Base-by-base conservation (phyloP, 345 rosid genomes). In the Durio zibethinus region DNA sequence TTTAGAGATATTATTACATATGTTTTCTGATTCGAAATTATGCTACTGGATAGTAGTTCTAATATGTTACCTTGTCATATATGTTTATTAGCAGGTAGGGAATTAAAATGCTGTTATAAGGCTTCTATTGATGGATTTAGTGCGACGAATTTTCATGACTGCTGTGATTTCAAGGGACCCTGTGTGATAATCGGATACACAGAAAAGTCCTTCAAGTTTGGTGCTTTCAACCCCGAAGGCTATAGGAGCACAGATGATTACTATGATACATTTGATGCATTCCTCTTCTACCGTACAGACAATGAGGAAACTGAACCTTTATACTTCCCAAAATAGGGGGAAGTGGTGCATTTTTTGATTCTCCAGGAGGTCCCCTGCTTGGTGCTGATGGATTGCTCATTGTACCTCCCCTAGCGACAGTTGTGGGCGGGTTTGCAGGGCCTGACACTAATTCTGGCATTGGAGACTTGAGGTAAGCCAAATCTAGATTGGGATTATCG, bases 221-320 rank as follows among this genome's bases (percentile, higher is more conserved):
- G 98, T 33, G 95, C 89, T n/a, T 93, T 90, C 78, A 93, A 77
- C 31, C 91, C 98, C 0, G 97, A 92, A 78, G 98, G 98, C 18
- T 94, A 90, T 53, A 82, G 91, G 78, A 89, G 98, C 87, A 94
- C 97, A 0, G 95, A 92, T 79, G 97, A 94, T 77, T 92, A 92
- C 71, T 90, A 88, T 43, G 97, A 94, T 70, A 83, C 95, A 0
- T 94, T 94, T 47, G 96, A 90, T 38, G 85, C 92, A 14, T 94
- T 90, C 80, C 93, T 92, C 77, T 94, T 88, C 82, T 94, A 94
- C 50, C 90, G 98, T 96, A 66, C 80, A 15, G 87, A 82, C 1
- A 66, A 79, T 7, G 74, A 71, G 36, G 53, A 33, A 10, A 70
- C 31, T 10, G 90, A 82, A 3, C 93, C 90, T 0, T 89, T 45